Evolutionary conservation across 2,329 filamentous ascomycete genomes (phyloP).

Genomic region (Ophiocordyceps camponoti-floridani): DNA sequence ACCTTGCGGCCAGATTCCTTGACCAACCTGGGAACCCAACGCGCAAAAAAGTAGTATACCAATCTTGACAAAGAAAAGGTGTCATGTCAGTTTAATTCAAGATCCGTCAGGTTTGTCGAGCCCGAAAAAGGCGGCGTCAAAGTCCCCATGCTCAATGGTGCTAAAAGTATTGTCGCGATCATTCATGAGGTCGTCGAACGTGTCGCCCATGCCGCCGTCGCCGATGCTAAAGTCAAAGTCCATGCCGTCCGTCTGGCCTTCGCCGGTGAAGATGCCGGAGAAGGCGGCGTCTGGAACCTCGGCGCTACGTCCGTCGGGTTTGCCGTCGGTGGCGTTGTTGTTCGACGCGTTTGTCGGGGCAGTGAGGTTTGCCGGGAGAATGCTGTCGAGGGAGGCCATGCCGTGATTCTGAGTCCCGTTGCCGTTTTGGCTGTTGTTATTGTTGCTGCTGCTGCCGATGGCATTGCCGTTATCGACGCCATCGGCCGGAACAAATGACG

Average conservation of each 20-base stretch:
- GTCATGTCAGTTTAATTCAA: slow-evolving; percentile 1
- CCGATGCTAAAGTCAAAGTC: slow-evolving; percentile 14
- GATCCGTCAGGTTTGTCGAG: slow-evolving; percentile 11
- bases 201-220: slow-evolving; percentile 13
- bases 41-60: too few relatives aligned
- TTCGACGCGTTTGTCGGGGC: slow-evolving; percentile 4
- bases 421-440: neutral
- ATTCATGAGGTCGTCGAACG: slow-evolving; percentile 32
- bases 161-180: slow-evolving; percentile 22
- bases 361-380: slow-evolving; percentile 9
- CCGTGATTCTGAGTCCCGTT: neutral
- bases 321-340: neutral
- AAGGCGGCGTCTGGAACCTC: slow-evolving; percentile 13
- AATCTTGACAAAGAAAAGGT: too few relatives aligned
- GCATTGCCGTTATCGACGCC: slow-evolving; percentile 8
- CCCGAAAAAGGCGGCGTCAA: slow-evolving; percentile 28
- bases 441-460: slow-evolving; percentile 2
- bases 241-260: slow-evolving; percentile 20
- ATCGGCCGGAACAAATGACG: slow-evolving; percentile 21
- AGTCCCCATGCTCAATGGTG: slow-evolving; percentile 24
- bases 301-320: slow-evolving; percentile 10
- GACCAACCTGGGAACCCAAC: too few relatives aligned
- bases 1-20: too few relatives aligned
- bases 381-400: slow-evolving; percentile 12
- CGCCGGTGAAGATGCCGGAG: slow-evolving; percentile 30